Base-by-base conservation (phyloP, 2,329 filamentous ascomycete species). In the Fusarium sp. region DNA sequence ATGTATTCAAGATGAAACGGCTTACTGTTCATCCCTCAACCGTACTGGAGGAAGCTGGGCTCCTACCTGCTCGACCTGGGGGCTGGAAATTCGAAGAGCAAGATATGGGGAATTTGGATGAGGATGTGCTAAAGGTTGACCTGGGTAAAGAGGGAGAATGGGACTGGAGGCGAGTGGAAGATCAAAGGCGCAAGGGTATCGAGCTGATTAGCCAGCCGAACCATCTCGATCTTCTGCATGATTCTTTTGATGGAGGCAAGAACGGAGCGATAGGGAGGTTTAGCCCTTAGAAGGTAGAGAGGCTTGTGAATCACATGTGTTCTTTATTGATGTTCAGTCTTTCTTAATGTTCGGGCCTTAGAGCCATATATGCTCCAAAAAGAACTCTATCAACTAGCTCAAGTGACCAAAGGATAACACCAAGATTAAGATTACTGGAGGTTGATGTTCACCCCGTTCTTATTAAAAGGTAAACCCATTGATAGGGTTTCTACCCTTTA, bases 1-100 rank as follows among this genome's bases (percentile, higher is more conserved):
- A 50, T 3, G 58, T 61, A 0, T 61, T 61, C 13, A 58, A 61
- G 31, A 0, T 61, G 10, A 41, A 56, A 2, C 45, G 58, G 6
- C 20, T 58, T 2, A 61, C 58, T 0, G 29, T 61, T 6, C 40
- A 48, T 4, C 58, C 53, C 1, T 46, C 27, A 3, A 49, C 41
- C 14, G 46, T 61, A 17, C 3, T 61, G 15, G 45, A 40, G 17
- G 15, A 43, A 15, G 36, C 43, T 23, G 53, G 53, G 4, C 4
- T 61, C 2, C 20, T 61, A 11, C 58, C 58, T 3, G 15, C 6
- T 0, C 8, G 46, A 2, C 52, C 58, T 3, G 58, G 58, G 5
- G 58, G 52, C 18, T 58, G 58, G 58, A 17, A n/a, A 18, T 25
- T 18, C n/a, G 27, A 5, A 14, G 56, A 56, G 9, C 21, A 31